phyloP scores from a whole-genome alignment of 1,284 basidiomycete genomes.

The Apiotrichum domesticum region DNA sequence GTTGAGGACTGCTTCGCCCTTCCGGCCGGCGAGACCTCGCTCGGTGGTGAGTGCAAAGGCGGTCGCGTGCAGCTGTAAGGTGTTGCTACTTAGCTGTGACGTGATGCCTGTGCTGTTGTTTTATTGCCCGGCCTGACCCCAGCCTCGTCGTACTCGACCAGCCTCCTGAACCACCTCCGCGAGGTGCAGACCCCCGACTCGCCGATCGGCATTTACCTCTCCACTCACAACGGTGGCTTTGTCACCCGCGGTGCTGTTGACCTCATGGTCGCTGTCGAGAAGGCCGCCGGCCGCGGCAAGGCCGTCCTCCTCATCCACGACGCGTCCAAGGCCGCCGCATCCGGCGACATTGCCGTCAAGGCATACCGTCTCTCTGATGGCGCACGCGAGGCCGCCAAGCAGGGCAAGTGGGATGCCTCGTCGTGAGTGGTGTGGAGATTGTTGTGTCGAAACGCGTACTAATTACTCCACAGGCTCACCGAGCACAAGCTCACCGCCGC shows the following conservation, averaged over 20 bases:
- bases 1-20: slow-evolving; percentile 89
- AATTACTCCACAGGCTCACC: slow-evolving; percentile 57
- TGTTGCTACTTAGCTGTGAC: neutral
- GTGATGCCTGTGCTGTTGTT: neutral
- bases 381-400: slow-evolving; percentile 81
- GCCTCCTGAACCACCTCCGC: slow-evolving; percentile 39
- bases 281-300: slow-evolving; percentile 59
- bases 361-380: slow-evolving; percentile 81
- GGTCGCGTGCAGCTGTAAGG: no score
- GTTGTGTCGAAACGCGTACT: neutral
- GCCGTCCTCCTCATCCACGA: slow-evolving; percentile 88
- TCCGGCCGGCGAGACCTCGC: slow-evolving; percentile 47
- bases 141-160: slow-evolving; percentile 40
- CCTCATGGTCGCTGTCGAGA: slow-evolving; percentile 67
- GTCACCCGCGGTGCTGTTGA: slow-evolving; percentile 84
- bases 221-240: slow-evolving; percentile 83
- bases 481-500: slow-evolving; percentile 83
- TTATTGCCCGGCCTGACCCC: neutral
- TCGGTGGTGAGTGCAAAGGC: slow-evolving; percentile 29
- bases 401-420: slow-evolving; percentile 76
- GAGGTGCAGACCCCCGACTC: slow-evolving; percentile 90
- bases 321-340: slow-evolving; percentile 57
- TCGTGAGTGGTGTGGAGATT: slow-evolving; percentile 54
- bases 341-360: slow-evolving; percentile 83
- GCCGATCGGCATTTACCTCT: slow-evolving; percentile 94